A percentile compares a stretch with the other conserved stretches of the same genome.
phyloP scores from a whole-genome alignment of 306 rosid genomes.

The Sicyos edulis region DNA sequence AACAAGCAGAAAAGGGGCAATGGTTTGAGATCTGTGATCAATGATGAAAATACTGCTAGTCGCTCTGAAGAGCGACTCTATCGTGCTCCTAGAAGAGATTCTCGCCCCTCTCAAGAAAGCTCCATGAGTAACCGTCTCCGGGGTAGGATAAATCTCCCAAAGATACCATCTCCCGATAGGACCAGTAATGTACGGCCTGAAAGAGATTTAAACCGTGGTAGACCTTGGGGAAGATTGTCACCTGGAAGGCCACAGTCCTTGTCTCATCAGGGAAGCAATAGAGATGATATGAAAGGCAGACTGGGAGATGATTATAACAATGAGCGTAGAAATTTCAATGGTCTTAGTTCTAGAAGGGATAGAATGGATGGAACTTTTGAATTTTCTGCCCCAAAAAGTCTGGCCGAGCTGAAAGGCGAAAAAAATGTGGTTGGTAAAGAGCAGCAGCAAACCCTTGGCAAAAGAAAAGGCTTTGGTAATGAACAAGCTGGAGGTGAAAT shows the following conservation, averaged over 20 bases:
- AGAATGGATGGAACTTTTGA: conserved; percentile 29
- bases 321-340: conserved; percentile 48
- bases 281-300: conserved; percentile 69
- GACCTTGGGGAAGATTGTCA: conserved; percentile 46
- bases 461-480: conserved; percentile 38
- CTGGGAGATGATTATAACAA: conserved; percentile 39
- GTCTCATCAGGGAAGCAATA: conserved; percentile 55
- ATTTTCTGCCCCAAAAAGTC: conserved; percentile 61
- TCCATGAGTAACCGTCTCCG: conserved; percentile 60
- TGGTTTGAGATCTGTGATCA: conserved; percentile 77
- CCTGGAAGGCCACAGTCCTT: conserved; percentile 52
- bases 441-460: conserved; percentile 49
- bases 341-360: conserved; percentile 39
- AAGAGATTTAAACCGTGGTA: conserved; percentile 56
- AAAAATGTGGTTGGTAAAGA: conserved; percentile 40
- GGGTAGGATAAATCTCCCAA: conserved; percentile 79
- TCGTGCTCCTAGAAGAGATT: conserved; percentile 43
- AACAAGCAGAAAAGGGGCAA: conserved; percentile 66
- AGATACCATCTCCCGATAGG: conserved; percentile 29
- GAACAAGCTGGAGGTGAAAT: conserved; percentile 48
- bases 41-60: conserved; percentile 43
- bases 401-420: conserved; percentile 57
- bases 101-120: conserved; percentile 45
- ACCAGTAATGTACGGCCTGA: conserved; percentile 40
- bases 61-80: conserved; percentile 50